These are phyloP conservation scores for Edaphochlamys debaryana DNA, from an alignment of 139 green algal genomes.

Conservation along the genomic window DNA sequence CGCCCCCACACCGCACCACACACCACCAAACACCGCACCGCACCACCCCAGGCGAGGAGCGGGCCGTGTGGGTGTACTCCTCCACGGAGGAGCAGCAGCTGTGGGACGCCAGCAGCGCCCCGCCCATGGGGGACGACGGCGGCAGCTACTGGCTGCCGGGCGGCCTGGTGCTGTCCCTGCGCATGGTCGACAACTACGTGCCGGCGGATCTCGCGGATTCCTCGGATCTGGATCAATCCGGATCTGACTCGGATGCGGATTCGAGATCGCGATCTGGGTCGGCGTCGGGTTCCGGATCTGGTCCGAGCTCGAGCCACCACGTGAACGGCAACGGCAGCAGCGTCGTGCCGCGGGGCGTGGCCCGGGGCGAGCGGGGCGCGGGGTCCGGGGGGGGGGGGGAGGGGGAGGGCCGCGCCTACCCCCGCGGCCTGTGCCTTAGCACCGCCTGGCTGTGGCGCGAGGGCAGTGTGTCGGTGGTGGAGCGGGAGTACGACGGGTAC, in stretches of 20 bases:
- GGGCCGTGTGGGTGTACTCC: constrained; percentile 45
- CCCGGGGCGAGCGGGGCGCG: no score
- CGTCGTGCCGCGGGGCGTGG: neutral
- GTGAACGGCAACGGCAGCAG: neutral
- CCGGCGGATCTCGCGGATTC: neutral
- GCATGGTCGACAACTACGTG: constrained; percentile 41
- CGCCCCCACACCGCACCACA: no score
- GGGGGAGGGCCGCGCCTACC: neutral
- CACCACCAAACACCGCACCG: neutral
- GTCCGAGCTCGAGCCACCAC: no score
- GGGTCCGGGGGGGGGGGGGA: neutral
- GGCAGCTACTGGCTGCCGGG: constrained; percentile 51
- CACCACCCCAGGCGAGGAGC: constrained; percentile 31
- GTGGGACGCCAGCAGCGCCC: constrained; percentile 20
- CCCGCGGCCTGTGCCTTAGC: constrained; percentile 22
- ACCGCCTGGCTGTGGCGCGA: constrained; percentile 26
- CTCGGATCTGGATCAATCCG: neutral
- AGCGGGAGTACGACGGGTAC: constrained; percentile 53
- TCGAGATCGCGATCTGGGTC: no score
- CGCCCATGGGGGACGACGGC: constrained; percentile 34
- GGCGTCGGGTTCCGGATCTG: no score
- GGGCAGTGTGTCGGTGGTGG: constrained; percentile 3
- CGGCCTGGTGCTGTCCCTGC: constrained; percentile 30
- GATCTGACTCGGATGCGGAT: neutral
- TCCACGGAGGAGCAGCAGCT: constrained; percentile 46